Percentiles rank a stretch among this genome's conserved stretches.
phyloP scores from a whole-genome alignment of 2,329 filamentous ascomycete species.

The Ophiostoma fasciatum region DNA sequence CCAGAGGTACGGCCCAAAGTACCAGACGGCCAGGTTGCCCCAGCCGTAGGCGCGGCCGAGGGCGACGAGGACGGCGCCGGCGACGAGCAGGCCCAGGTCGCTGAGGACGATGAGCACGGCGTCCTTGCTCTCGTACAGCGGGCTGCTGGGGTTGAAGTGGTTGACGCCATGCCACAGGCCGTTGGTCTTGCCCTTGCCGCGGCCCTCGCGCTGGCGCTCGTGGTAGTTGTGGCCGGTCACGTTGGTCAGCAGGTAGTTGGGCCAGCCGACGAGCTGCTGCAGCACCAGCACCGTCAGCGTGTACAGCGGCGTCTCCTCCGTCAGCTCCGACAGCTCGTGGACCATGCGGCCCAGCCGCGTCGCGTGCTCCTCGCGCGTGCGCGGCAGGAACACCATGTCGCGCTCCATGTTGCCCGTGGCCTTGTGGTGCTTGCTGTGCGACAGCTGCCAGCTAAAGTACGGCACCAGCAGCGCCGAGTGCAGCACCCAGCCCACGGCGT shows the following conservation, averaged over 20 bases:
- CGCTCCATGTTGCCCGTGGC: constrained; percentile 92
- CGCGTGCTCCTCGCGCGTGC: constrained; percentile 72
- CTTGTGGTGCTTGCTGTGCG: constrained; percentile 99
- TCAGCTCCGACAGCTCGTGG: constrained; percentile 76
- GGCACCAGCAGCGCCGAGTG: constrained; percentile 78
- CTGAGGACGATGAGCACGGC: constrained; percentile 75
- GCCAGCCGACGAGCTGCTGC: constrained; percentile 91
- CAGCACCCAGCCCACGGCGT: constrained; percentile 79
- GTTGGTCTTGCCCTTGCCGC: constrained; percentile 84
- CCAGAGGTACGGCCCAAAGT: constrained; percentile 89
- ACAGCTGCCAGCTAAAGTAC: constrained; percentile 99
- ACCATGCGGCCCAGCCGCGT: constrained; percentile 55
- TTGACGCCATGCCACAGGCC: constrained; percentile 71
- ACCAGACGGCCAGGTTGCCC: constrained; percentile 84
- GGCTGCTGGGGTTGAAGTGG: constrained; percentile 83
- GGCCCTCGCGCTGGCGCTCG: constrained; percentile 78
- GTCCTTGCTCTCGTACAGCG: constrained; percentile 83
- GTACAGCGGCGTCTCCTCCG: constrained; percentile 84
- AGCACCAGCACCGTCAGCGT: constrained; percentile 59
- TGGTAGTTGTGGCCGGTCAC: constrained; percentile 95
- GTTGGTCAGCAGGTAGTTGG: constrained; percentile 78
- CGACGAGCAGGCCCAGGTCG: constrained; percentile 64
- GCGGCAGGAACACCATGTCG: constrained; percentile 98
- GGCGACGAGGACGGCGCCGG: constrained; percentile 44
- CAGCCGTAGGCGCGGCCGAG: constrained; percentile 69